Evolutionary conservation across 225 moss, liverwort and hornwort species (phyloP).

Genomic region (Takakia lepidozioides): DNA sequence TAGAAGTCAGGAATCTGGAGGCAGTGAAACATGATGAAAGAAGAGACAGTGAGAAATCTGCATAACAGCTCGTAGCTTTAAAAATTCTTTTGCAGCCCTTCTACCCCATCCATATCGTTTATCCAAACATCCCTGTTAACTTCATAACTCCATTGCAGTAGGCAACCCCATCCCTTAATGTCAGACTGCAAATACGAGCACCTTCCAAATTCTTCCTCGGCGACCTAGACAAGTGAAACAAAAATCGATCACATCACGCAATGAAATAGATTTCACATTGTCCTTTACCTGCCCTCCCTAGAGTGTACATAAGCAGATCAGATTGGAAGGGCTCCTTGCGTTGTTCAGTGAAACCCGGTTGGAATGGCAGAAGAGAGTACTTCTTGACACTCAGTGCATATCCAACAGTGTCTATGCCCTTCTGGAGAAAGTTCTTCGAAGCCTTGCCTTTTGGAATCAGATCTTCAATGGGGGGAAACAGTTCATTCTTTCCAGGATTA

Average conservation of each 20-base stretch:
- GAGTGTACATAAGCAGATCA: conserved; percentile 51
- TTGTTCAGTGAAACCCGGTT: conserved; percentile 48
- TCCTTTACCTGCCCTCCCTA: conserved; percentile 61
- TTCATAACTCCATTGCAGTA: no score
- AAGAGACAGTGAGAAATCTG: no score
- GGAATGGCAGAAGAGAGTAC: conserved; percentile 65
- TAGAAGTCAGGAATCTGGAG: no score
- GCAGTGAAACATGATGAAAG: no score
- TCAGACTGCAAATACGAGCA: no score
- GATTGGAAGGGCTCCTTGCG: conserved; percentile 43
- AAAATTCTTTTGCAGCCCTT: no score
- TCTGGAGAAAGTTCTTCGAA: conserved; percentile 66
- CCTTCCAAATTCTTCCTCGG: no score
- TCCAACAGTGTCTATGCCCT: conserved; percentile 69
- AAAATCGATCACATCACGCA: neutral
- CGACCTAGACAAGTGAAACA: no score
- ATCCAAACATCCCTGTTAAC: no score
- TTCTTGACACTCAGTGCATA: conserved; percentile 66
- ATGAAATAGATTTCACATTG: neutral
- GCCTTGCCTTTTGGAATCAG: conserved; percentile 64
- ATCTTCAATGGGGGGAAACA: conserved; percentile 64
- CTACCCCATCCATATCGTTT: no score
- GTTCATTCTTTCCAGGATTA: conserved; percentile 41
- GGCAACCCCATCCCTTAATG: no score
- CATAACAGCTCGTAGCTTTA: no score